A percentile compares a stretch with the other conserved stretches of the same genome.
These are phyloP conservation scores for Catharanthus roseus DNA, from an alignment of 257 asterid species.

Conservation along the genomic window DNA sequence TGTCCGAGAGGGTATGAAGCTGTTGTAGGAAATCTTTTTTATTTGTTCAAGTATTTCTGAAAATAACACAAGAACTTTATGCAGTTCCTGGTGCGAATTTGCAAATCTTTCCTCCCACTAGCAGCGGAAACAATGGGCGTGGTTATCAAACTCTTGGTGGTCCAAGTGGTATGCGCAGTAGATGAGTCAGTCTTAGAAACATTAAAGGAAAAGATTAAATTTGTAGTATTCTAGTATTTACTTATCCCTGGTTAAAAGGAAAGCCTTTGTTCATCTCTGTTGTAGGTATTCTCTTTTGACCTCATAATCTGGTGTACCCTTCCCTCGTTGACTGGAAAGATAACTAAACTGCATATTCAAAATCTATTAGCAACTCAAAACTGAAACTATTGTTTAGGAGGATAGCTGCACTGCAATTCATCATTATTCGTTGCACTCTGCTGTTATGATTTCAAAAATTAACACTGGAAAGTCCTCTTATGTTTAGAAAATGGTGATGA, in stretches of 20 bases:
- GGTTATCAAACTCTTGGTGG: slow-evolving; percentile 70
- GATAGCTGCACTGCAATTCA: too few relatives aligned
- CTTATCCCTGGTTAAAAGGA: not conserved
- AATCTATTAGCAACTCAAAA: too few relatives aligned
- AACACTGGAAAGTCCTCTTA: not conserved
- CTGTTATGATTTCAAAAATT: not conserved
- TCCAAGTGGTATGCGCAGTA: slow-evolving; percentile 37
- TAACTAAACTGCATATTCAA: not conserved
- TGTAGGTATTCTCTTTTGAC: not conserved
- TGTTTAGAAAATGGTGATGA: not conserved
- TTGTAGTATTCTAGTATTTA: not conserved
- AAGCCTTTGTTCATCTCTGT: not conserved
- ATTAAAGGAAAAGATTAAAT: not conserved
- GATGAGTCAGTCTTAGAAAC: not conserved
- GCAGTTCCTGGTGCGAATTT: slow-evolving; percentile 74
- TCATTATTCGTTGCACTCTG: too few relatives aligned
- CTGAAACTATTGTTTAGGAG: not conserved
- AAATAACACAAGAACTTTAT: slow-evolving; percentile 9
- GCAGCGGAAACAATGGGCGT: slow-evolving; percentile 39
- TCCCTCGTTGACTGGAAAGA: not conserved
- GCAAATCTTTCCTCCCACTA: slow-evolving; percentile 78
- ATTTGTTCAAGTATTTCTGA: slow-evolving; percentile 5
- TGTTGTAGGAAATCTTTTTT: slow-evolving; percentile 8
- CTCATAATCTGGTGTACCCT: not conserved
- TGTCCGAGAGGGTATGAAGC: slow-evolving; percentile 43